These are phyloP conservation scores for Geotrichum histeridarum DNA, from an alignment of 1,139 yeast genomes.

Conservation along the genomic window DNA sequence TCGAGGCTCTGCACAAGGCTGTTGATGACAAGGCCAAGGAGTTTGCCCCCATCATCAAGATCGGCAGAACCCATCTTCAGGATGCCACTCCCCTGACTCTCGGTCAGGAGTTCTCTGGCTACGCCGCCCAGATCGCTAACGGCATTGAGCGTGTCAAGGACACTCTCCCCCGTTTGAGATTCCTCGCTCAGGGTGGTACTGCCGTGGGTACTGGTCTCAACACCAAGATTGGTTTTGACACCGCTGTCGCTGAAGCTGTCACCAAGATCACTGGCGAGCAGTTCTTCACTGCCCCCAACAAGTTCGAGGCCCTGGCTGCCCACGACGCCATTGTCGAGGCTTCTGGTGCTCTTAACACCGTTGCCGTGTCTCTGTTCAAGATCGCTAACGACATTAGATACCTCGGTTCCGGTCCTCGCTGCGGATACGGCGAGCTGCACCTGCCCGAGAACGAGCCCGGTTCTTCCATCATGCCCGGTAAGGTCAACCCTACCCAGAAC, in stretches of 20 bases:
- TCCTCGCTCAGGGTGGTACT: constrained; percentile 97
- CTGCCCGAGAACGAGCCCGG: constrained; percentile 99
- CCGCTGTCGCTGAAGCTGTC: constrained; percentile 73
- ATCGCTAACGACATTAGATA: constrained; percentile 97
- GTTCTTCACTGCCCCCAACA: constrained; percentile 94
- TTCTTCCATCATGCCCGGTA: constrained; percentile 98
- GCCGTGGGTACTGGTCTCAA: constrained; percentile 98
- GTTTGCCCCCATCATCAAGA: constrained; percentile 83
- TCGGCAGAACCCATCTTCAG: constrained; percentile 97
- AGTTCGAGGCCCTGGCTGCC: constrained; percentile 97
- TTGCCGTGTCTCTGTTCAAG: constrained; percentile 88
- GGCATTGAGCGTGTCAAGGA: constrained; percentile 84
- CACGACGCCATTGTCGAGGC: constrained; percentile 98
- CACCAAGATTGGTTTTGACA: constrained; percentile 86
- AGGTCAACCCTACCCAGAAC: constrained; percentile 98
- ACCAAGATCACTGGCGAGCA: constrained; percentile 79
- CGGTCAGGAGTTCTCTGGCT: constrained; percentile 97
- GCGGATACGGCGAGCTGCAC: constrained; percentile 95
- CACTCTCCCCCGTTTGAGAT: constrained; percentile 68
- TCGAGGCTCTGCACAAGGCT: constrained; percentile 70
- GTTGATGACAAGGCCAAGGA: constrained; percentile 73
- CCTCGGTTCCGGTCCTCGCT: constrained; percentile 98
- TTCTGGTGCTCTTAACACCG: constrained; percentile 92
- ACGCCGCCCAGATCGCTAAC: constrained; percentile 84
- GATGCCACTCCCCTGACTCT: constrained; percentile 97